Conservation (phyloP, 495 filamentous ascomycete species). For the Aspergillus asperescens region DNA sequence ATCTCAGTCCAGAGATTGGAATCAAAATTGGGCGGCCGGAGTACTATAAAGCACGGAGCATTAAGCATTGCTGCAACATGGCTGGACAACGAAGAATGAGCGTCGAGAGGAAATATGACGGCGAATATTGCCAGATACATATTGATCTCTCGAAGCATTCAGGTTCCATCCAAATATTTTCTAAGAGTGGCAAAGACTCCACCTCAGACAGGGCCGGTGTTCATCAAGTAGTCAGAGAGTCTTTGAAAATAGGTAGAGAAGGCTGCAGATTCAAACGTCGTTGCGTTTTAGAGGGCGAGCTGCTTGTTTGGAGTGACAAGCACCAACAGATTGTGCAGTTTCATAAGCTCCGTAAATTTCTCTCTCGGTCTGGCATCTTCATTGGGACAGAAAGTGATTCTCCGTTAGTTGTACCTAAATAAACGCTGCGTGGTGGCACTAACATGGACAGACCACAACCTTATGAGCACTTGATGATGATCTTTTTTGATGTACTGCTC, state of each 20-base stretch:
- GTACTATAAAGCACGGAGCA: conserved; percentile 69
- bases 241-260: conserved; percentile 51
- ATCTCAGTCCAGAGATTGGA: conserved; percentile 58
- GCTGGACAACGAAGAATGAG: conserved; percentile 54
- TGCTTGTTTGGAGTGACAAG: conserved; percentile 69
- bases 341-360: conserved; percentile 74
- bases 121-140: conserved; percentile 85
- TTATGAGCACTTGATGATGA: conserved; percentile 75
- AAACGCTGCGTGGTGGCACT: conserved; percentile 1
- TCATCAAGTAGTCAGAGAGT: conserved; percentile 46
- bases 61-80: conserved; percentile 69
- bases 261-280: conserved; percentile 53
- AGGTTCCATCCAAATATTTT: conserved; percentile 70
- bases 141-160: conserved; percentile 57
- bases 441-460: conserved; percentile 47
- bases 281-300: conserved; percentile 78
- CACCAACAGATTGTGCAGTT: conserved; percentile 59
- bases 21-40: conserved; percentile 69
- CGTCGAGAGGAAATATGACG: conserved; percentile 79
- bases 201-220: conserved; percentile 62
- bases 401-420: conserved; percentile 41
- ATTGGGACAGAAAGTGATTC: conserved; percentile 67
- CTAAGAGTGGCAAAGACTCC: conserved; percentile 86
- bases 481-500: conserved; percentile 75
- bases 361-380: conserved; percentile 66